phyloP scores from a whole-genome alignment of 2,329 filamentous ascomycete genomes.

The Grosmannia clavigera region DNA sequence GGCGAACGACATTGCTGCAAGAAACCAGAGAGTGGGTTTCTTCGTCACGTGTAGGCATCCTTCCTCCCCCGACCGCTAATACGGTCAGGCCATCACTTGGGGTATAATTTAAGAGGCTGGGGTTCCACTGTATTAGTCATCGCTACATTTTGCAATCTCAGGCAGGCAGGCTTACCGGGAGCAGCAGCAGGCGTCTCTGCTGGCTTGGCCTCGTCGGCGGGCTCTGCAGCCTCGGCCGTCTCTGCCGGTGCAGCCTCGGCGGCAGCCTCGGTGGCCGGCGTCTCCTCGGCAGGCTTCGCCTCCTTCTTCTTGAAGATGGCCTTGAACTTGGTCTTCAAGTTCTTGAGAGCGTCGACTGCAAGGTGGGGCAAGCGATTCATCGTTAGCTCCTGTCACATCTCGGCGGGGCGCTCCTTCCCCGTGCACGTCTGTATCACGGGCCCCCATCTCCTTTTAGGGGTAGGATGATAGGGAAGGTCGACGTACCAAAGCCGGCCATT shows the following conservation, averaged over 20 bases:
- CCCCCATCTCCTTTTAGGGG: background rate
- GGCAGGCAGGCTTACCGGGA: constrained; percentile 15
- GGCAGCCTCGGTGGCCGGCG: background rate
- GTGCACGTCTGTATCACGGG: background rate
- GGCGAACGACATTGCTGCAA: background rate
- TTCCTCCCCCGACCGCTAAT: background rate
- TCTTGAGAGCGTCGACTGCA: constrained; percentile 40
- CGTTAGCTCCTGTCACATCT: background rate
- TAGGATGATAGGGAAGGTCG: background rate
- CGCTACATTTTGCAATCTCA: background rate
- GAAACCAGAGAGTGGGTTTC: background rate
- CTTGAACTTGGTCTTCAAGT: constrained; percentile 44
- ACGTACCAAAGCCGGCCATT: constrained; percentile 43
- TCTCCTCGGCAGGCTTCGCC: constrained; percentile 6
- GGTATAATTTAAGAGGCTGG: background rate
- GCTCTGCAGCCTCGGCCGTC: constrained; percentile 12
- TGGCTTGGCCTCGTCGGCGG: constrained; percentile 17
- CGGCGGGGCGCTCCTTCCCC: background rate
- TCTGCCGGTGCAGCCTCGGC: constrained; percentile 13
- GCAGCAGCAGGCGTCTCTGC: constrained; percentile 17
- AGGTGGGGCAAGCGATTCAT: background rate
- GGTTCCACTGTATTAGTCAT: background rate
- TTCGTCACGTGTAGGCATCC: background rate
- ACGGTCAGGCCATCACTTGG: background rate
- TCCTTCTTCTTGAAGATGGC: constrained; percentile 37